Evolutionary conservation across 73 alveolate genomes (phyloP), one percentile per base, ranked within the genome.

Genomic region (Paraurostyla sp.): DNA sequence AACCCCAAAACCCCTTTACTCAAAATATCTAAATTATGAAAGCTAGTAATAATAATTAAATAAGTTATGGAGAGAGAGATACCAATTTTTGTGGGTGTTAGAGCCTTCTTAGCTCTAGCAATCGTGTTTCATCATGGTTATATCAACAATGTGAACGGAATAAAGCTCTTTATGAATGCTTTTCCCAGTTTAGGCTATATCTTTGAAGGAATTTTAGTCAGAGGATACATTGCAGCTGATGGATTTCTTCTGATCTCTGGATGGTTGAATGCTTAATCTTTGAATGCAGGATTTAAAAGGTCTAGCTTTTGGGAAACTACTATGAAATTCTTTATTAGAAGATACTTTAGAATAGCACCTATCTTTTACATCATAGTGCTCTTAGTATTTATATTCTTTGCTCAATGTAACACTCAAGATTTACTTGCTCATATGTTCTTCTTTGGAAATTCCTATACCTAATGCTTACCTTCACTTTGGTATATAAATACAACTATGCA

Each of bases 181-280:
- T 60, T 7, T 60, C 51, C 51, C 13, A 4, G 4, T 27, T 7
- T 27, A 60, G 48, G 50, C 22, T 60, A n/a, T n/a, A n/a, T 60
- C 23, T 60, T 60, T 22, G 13, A 27, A 7, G 7, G 58, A n/a
- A 65, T 65, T 18, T 38, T 65, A 13, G 82, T 15, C 23, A 27
- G 82, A 65, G 82, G 82, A 35, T 65, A 65, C 23, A 38, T 65
- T 4, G 82, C 60, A 40, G 56, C 56, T 38, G 82, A 65, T 65
- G 58, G 56, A 11, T 65, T 65, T 36, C 46, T 65, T 3, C 35
- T 65, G 82, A 65, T 65, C 25, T 38, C 56, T 3, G 82, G 82
- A 1, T 65, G 82, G 82, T 6, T 65, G 13, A 38, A 36, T 65
- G 82, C 82, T 7, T 38, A 65, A 65, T 65, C 82, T 11, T 1